phyloP scores from a whole-genome alignment of 208 protist genomes.

The Trypanosomatidae sp. region DNA sequence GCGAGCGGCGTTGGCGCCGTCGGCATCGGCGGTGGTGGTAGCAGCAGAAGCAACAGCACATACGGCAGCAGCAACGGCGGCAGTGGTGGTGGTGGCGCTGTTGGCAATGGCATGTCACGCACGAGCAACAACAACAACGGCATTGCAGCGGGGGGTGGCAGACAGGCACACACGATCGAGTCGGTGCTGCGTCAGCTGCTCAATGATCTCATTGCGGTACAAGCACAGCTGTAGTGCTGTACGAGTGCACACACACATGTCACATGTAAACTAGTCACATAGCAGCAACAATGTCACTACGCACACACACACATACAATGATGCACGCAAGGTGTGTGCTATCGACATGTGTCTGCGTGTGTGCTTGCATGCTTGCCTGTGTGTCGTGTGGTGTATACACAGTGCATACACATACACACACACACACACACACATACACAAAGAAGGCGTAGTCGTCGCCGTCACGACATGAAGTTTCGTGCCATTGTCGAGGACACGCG shows the following conservation, averaged over 20 bases:
- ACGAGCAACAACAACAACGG: not conserved
- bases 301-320: not conserved
- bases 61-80: too few species aligned
- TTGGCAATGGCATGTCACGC: not conserved
- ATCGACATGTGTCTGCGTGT: not conserved
- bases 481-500: conserved; percentile 43
- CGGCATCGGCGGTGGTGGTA: not conserved
- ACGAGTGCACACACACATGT: not conserved
- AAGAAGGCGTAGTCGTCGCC: too few species aligned
- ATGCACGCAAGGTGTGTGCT: not conserved
- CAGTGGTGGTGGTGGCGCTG: not conserved
- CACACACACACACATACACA: conserved; percentile 2
- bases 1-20: conserved; percentile 1
- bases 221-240: conserved; percentile 16
- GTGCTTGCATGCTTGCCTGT: not conserved
- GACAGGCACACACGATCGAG: conserved; percentile 29
- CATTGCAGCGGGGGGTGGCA: not conserved
- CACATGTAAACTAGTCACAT: not conserved
- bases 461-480: conserved; percentile 55
- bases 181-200: conserved; percentile 41
- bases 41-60: not conserved
- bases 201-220: conserved; percentile 37
- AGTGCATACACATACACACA: not conserved
- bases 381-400: conserved; percentile 1
- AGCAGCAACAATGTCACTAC: not conserved